These are phyloP conservation scores for Lachancea waltii DNA, from an alignment of 805 yeast genomes.

Conservation along the genomic window DNA sequence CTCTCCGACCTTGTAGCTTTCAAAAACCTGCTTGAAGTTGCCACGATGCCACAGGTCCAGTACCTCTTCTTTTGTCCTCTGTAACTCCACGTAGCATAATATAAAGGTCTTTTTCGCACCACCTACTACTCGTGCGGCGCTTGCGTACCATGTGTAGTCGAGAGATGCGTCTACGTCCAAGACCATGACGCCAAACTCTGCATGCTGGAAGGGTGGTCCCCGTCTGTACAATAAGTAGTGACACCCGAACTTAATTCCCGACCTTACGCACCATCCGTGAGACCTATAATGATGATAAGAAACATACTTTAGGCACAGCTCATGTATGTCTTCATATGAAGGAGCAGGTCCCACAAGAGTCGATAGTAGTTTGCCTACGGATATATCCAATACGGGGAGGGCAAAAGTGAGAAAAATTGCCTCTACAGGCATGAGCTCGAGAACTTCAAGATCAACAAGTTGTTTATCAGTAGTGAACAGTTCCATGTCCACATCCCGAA, in stretches of 20 bases:
- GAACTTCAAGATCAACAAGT: slow-evolving; percentile 24
- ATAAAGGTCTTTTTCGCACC: slow-evolving; percentile 79
- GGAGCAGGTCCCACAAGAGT: slow-evolving; percentile 14
- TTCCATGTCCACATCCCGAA: slow-evolving; percentile 35
- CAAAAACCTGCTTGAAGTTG: slow-evolving; percentile 29
- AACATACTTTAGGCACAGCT: slow-evolving; percentile 51
- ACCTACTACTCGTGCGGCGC: slow-evolving; percentile 73
- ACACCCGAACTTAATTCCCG: slow-evolving; percentile 90
- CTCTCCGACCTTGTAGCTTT: slow-evolving; percentile 49
- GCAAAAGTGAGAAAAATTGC: slow-evolving; percentile 61
- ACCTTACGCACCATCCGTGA: slow-evolving; percentile 88
- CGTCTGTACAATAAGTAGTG: slow-evolving; percentile 74
- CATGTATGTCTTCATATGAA: slow-evolving; percentile 25
- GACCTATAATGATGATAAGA: slow-evolving; percentile 85
- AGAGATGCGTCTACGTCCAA: slow-evolving; percentile 24
- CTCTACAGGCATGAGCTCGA: slow-evolving; percentile 74
- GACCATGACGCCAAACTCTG: slow-evolving; percentile 65
- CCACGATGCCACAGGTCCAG: slow-evolving; percentile 21
- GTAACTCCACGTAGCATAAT: slow-evolving; percentile 57
- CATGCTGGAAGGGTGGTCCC: slow-evolving; percentile 96
- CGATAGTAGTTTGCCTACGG: slow-evolving; percentile 14
- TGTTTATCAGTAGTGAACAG: slow-evolving; percentile 28
- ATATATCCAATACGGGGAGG: slow-evolving; percentile 42
- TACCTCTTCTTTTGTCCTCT: slow-evolving; percentile 32
- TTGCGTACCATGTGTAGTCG: slow-evolving; percentile 57